phyloP scores from a whole-genome alignment of 108 stramenopile species.

The Hondaea fermentalgiana region DNA sequence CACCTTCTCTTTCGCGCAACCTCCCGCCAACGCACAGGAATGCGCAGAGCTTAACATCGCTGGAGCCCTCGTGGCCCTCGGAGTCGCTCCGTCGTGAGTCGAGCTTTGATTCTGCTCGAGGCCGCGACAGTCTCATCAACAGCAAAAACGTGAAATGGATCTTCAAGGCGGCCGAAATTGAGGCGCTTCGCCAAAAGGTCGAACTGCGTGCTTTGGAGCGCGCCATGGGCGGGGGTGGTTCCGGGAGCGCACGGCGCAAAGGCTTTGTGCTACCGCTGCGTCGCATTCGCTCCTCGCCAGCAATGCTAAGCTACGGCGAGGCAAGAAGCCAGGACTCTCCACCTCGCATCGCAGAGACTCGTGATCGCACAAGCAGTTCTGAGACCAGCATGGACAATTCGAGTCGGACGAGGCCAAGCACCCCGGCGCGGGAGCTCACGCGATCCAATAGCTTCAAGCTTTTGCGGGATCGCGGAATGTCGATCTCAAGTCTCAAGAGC shows the following conservation, averaged over 20 bases:
- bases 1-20: not conserved
- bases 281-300: not conserved
- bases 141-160: not conserved
- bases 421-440: too few relatives aligned
- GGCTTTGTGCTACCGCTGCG: not conserved
- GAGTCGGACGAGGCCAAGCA: too few relatives aligned
- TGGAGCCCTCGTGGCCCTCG: not conserved
- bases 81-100: not conserved
- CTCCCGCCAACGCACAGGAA: not conserved
- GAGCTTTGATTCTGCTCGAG: not conserved
- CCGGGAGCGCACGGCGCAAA: not conserved
- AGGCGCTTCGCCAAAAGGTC: not conserved
- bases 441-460: not conserved
- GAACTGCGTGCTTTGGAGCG: not conserved
- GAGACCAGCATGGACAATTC: too few relatives aligned
- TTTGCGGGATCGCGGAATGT: not conserved
- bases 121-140: not conserved
- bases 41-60: not conserved
- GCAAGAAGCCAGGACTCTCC: not conserved
- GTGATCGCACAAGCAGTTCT: too few relatives aligned
- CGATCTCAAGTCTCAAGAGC: not conserved
- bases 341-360: not conserved
- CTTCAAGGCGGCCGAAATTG: slow-evolving; percentile 1
- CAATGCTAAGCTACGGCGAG: not conserved
- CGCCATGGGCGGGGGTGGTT: not conserved